These are phyloP conservation scores for Monosiga brevicollis DNA, from an alignment of 78 protist species.

Conservation along the genomic window DNA sequence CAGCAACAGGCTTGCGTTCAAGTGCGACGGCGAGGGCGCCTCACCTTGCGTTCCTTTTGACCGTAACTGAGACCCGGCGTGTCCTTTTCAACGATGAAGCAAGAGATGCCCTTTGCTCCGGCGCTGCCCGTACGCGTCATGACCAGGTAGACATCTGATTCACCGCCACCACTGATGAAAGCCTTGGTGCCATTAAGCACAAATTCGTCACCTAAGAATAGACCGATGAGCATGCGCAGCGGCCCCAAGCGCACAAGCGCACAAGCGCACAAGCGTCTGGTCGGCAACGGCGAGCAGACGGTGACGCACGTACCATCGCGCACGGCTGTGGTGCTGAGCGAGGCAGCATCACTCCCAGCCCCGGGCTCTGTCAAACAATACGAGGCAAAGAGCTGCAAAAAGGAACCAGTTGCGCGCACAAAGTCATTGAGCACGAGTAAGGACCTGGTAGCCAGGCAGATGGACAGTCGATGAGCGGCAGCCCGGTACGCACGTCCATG, in stretches of 20 bases:
- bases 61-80: constrained; percentile 78
- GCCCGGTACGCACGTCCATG: constrained; percentile 15
- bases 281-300: too few species aligned
- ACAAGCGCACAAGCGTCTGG: too few species aligned
- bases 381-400: constrained; percentile 19
- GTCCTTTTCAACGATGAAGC: constrained; percentile 66
- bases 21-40: constrained; percentile 46
- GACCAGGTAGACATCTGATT: constrained; percentile 64
- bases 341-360: constrained; percentile 77
- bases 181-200: constrained; percentile 76
- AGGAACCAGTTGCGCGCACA: too few species aligned
- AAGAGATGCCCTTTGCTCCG: constrained; percentile 70
- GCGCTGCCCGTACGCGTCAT: constrained; percentile 76
- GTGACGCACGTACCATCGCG: constrained; percentile 17
- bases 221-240: too few species aligned
- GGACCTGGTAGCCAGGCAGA: too few species aligned
- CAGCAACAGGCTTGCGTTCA: neutral
- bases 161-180: constrained; percentile 87
- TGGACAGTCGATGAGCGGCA: too few species aligned
- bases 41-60: constrained; percentile 62
- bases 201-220: constrained; percentile 50
- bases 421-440: too few species aligned
- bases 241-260: too few species aligned
- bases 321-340: constrained; percentile 56
- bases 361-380: constrained; percentile 90